Evolutionary conservation across 352 stramenopile species (phyloP), one percentile per base, ranked within the genome.

Genomic region (Pythium pyrilobum): DNA sequence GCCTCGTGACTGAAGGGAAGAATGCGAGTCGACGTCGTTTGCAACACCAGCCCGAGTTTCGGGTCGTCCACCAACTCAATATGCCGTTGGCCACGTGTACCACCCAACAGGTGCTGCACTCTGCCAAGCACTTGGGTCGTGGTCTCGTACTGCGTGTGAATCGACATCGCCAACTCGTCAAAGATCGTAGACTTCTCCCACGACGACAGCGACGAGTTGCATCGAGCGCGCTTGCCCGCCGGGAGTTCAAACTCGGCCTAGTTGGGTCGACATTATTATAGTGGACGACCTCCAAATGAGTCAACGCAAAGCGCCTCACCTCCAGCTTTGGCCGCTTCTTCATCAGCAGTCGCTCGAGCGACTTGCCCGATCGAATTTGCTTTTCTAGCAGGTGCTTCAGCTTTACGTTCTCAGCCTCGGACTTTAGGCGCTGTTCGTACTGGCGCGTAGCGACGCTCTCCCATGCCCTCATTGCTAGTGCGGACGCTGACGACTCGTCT

Each of bases 371-470:
- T 51, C 45, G 43, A 34, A 61, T 61, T 21, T 61, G 40, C 10
- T 54, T 44, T 25, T 61, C 33, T 3, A 61, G 43, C 13, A 61
- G 11, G 6, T 15, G 15, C 20, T 44, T 42, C 2, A 61, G 53
- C 37, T 49, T 48, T 24, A 45, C 27, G 28, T 61, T 61, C 29
- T 61, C 44, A 16, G 54, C 33, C 34, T 61, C 53, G 20, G 53
- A 36, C 7, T 52, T 34, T 37, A 55, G 53, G 37, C 53, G 53
- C 33, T 54, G 53, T 36, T 61, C 43, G 27, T 42, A 51, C 44
- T 61, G 53, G 2, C 45, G 31, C 44, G 44, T 12, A 8, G 53
- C 53, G 9, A 61, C 43, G 24, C 29, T 20, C n/a, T 54, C 33
- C 53, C 53, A 61, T 10, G 42, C 42, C 1, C n/a, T 16, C 4